These are phyloP conservation scores for Rubroshorea leprosula DNA, from an alignment of 345 rosid species.

Conservation along the genomic window DNA sequence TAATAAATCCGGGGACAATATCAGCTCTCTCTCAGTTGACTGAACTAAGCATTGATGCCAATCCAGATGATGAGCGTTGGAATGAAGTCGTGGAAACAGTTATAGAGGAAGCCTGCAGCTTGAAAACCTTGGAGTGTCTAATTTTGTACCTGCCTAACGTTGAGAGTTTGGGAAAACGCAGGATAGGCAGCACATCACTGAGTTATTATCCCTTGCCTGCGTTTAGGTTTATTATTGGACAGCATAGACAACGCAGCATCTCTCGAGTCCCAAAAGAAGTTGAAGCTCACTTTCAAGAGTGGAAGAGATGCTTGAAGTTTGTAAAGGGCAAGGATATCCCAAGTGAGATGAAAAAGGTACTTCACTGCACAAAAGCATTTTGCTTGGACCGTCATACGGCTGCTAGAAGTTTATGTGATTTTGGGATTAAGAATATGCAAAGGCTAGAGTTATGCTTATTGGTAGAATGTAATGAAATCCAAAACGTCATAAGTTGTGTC, in stretches of 20 bases:
- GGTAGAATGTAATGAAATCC: constrained; percentile 20
- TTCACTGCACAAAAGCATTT: constrained; percentile 6
- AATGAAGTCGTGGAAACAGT: constrained; percentile 4
- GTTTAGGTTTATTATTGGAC: constrained; percentile 19
- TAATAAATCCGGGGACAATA: constrained; percentile 12
- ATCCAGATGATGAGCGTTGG: constrained; percentile 21
- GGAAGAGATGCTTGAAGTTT: constrained; percentile 16
- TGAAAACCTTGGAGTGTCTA: background rate
- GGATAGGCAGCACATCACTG: background rate
- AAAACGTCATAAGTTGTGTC: too few relatives aligned
- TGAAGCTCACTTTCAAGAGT: constrained; percentile 2
- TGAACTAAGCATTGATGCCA: constrained; percentile 14
- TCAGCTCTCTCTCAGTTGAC: constrained; percentile 10
- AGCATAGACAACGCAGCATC: constrained; percentile 18
- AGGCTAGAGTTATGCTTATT: constrained; percentile 18
- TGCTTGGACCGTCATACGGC: constrained; percentile 18
- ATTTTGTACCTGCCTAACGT: constrained; percentile 11
- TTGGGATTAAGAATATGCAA: constrained; percentile 10
- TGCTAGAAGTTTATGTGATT: constrained; percentile 7
- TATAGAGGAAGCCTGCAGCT: constrained; percentile 8
- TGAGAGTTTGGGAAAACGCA: background rate
- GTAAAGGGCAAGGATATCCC: constrained; percentile 13
- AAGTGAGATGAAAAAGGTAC: background rate
- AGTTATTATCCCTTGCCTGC: background rate
- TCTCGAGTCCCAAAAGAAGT: constrained; percentile 15